Conservation (phyloP, 2,329 filamentous ascomycete genomes). For the Trichoderma atrobrunneum region DNA sequence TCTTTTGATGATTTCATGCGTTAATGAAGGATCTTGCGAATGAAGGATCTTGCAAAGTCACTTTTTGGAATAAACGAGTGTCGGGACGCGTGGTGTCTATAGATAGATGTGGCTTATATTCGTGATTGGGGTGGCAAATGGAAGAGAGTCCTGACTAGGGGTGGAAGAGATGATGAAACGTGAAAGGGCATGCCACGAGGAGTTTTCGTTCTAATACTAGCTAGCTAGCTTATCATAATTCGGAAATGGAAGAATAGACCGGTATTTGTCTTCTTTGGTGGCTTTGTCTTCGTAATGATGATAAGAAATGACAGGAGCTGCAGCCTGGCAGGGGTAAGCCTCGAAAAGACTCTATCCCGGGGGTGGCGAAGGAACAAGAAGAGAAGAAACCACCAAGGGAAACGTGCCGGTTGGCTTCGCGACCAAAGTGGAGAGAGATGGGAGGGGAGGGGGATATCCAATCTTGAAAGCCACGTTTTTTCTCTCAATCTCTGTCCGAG, state of each 20-base stretch:
- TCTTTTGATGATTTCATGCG: background rate
- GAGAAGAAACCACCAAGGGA: background rate
- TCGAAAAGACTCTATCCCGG: background rate
- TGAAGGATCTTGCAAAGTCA: background rate
- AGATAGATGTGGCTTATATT: background rate
- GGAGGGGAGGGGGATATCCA: background rate
- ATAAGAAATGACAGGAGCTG: constrained; percentile 7
- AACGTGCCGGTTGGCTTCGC: constrained; percentile 11
- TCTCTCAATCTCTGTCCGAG: background rate
- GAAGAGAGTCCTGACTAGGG: background rate
- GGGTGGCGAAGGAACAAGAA: background rate
- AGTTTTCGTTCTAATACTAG: background rate
- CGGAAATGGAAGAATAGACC: background rate
- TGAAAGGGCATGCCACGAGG: background rate
- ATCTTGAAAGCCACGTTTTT: constrained; percentile 5
- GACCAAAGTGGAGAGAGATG: background rate
- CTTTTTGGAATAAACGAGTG: background rate
- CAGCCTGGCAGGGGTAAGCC: background rate
- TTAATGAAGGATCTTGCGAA: background rate
- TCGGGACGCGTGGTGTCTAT: background rate
- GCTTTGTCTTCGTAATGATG: background rate
- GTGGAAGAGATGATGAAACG: background rate
- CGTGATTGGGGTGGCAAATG: background rate
- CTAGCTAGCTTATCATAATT: background rate
- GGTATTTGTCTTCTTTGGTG: background rate